Base-by-base conservation (phyloP, 352 stramenopile genomes). In the Sclerospora graminicola region DNA sequence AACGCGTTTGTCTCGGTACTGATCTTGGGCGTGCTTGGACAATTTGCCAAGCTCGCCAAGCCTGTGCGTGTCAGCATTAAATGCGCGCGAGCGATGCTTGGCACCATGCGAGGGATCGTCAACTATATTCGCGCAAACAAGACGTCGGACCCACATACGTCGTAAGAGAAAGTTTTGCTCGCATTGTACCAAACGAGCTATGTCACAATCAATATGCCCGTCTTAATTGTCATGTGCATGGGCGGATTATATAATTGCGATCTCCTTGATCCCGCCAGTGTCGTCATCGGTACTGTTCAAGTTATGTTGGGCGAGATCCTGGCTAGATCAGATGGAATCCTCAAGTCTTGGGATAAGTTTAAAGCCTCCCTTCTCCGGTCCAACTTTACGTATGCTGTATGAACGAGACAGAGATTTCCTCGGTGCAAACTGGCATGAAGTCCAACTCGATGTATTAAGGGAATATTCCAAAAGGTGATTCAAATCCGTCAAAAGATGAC, bases 391-490 rank as follows among this genome's bases (percentile, higher is more conserved):
- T 46, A 65, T 27, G 51, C 56, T 2, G 51, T 65, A 14, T 65
- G 2, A 65, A 61, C 21, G 56, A 65, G 16, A 65, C 51, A 27
- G 56, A 65, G 21, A 65, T 65, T 14, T 54, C 51, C n/a, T 65
- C 56, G 5, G 42, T 76, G 8, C 57, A 64, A 41, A 56, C 34
- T 2, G 51, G 60, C 0, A n/a, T n/a, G n/a, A n/a, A n/a, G n/a
- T n/a, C n/a, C n/a, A n/a, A n/a, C n/a, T n/a, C n/a, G n/a, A n/a
- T n/a, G n/a, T n/a, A n/a, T n/a, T n/a, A n/a, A n/a, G n/a, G n/a
- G n/a, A n/a, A n/a, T n/a, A n/a, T n/a, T n/a, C n/a, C n/a, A n/a
- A n/a, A n/a, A n/a, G n/a, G n/a, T n/a, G n/a, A n/a, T n/a, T n/a
- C n/a, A n/a, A n/a, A n/a, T n/a, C n/a, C n/a, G n/a, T n/a, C n/a